Evolutionary conservation across 257 asterid genomes (phyloP), one percentile per base, ranked within the genome.

Genomic region (Haberlea rhodopensis): DNA sequence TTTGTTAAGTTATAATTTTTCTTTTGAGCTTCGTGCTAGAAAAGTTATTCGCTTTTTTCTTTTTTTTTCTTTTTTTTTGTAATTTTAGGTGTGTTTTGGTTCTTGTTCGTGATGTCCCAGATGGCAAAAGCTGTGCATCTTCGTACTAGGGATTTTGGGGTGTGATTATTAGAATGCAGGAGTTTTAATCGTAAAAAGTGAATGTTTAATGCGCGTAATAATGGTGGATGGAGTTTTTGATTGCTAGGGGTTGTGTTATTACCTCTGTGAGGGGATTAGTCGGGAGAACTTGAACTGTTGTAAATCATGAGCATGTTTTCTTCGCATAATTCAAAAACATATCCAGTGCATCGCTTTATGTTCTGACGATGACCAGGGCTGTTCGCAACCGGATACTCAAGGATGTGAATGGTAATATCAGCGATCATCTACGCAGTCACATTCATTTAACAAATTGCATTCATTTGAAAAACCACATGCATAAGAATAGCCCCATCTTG

Each of bases 381-480:
- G 87, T 73, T 74, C 84, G 94, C n/a, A 95, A 94, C 73, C 87
- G 94, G 71, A 77, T 90, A 68, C 94, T 90, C 34, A 83, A 86
- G 78, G 97, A 94, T 77, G 95, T 85, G 70, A 90, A 94, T 76
- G 94, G 85, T 53, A 75, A 87, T 68, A 73, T 85, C 63, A 78
- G 81, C 61, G 99, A 90, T 66, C 99, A 94, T 72, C 81, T 94
- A 8, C 89, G 95, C 31, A 90, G 86, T 63, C 99, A 94, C 81
- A 85, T 94, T 63, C 97, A 94, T 79, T 74, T 94, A 78, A 94
- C 99, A 5, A 94, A 94, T 65, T 94, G 99, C 83, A 90, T 94
- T 83, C 99, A 94, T 80, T 76, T 94, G 81, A 94, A 91, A 87
- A 87, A 91, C 80, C 95, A 87, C 67, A 94, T 90, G 89, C 96